Evolutionary conservation across 1,139 yeast species (phyloP), one percentile per base, ranked within the genome.

Genomic region (Pneumocystis sp.): DNA sequence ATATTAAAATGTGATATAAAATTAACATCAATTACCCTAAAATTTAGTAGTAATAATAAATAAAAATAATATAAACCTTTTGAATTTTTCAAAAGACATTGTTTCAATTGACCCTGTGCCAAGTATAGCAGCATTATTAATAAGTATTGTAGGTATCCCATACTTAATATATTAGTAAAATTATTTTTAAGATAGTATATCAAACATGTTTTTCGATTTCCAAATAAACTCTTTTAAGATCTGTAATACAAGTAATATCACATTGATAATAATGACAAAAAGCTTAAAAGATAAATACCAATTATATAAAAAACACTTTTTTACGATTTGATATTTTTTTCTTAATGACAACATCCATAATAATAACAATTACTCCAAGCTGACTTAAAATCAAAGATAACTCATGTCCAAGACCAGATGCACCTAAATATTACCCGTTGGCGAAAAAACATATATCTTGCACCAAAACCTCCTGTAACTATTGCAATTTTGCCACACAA

Each of bases 1-100:
- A 91, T 83, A 70, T 84, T 83, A 73, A 87, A 86, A 67, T 85
- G 82, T 1, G 96, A 83, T 19, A 84, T 70, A 62, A 89, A 78
- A 70, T 91, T 90, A 50, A 50, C 57, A 50, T 50, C 57, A 50
- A 50, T 25, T 12, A 50, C 57, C 21, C 57, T 50, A 25, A 25
- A 50, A 50, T 50, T 25, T 29, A 19, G 12, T n/a, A 25, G 25
- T 50, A 50, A 50, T 25, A 12, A 50, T 25, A 25, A 50, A 50
- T 50, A 50, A 12, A 50, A 50, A 50, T 50, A 50, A 50, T 25
- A 50, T 50, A 50, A 25, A 50, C 57, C 57, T 50, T 50, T 34
- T 50, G 25, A 50, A 50, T 50, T 50, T 50, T 50, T 50, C 57
- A 25, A 50, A 50, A 12, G 57, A 50, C 57, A 50, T 50, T 10